phyloP scores from a whole-genome alignment of 257 asterid genomes.

The Salvia hispanica region DNA sequence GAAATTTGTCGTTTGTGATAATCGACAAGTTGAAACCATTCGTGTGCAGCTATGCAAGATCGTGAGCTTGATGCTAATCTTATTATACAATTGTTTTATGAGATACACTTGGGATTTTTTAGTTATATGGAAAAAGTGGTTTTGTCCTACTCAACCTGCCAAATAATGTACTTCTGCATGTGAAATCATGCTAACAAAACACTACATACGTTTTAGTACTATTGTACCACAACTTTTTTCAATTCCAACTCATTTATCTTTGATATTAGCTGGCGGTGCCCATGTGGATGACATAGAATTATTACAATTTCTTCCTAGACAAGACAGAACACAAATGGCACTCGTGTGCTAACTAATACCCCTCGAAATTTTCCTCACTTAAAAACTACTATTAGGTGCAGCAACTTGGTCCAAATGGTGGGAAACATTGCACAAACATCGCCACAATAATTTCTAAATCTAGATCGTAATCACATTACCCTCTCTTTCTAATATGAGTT shows the following conservation, averaged over 20 bases:
- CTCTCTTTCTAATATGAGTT: background rate
- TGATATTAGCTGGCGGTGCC: background rate
- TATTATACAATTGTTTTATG: background rate
- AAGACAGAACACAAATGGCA: slow-evolving; percentile 8
- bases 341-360: slow-evolving; percentile 14
- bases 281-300: background rate
- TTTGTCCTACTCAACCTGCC: background rate
- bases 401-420: slow-evolving; percentile 18
- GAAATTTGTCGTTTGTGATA: slow-evolving; percentile 32
- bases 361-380: background rate
- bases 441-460: slow-evolving; percentile 16
- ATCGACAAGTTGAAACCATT: slow-evolving; percentile 15
- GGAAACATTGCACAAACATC: slow-evolving; percentile 30
- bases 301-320: background rate
- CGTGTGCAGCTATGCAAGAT: slow-evolving; percentile 24
- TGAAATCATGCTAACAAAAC: too few relatives aligned
- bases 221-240: too few relatives aligned
- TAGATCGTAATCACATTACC: slow-evolving; percentile 27
- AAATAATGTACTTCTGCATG: too few relatives aligned
- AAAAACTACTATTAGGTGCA: slow-evolving; percentile 2
- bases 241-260: background rate
- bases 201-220: too few relatives aligned
- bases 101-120: slow-evolving; percentile 8
- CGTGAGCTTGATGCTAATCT: background rate
- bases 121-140: background rate